These are phyloP conservation scores for Rhododendron williamsianum DNA, from an alignment of 148 eudicot genomes.

Conservation along the genomic window DNA sequence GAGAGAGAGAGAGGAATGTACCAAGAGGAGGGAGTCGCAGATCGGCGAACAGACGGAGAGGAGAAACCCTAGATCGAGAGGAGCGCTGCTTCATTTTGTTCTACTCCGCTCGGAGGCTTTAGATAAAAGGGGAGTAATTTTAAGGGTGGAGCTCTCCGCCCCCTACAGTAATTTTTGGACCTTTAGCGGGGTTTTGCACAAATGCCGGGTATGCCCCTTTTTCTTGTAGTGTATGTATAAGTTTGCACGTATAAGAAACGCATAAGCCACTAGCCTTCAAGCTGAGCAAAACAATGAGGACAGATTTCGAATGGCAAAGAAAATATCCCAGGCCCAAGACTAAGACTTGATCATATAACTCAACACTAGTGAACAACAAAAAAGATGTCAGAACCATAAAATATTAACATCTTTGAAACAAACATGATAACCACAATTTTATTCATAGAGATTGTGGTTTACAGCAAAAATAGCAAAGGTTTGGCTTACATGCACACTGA, in stretches of 20 bases:
- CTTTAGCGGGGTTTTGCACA: too few species aligned
- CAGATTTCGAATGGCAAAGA: neutral
- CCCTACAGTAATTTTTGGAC: too few species aligned
- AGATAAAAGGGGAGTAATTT: too few species aligned
- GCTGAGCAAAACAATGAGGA: neutral
- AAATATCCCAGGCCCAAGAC: neutral
- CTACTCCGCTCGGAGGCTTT: too few species aligned
- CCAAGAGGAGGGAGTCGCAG: too few species aligned
- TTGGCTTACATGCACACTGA: neutral
- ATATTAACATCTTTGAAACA: neutral
- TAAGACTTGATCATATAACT: neutral
- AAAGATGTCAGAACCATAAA: neutral
- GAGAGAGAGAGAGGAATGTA: slow-evolving; percentile 1
- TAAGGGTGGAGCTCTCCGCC: too few species aligned
- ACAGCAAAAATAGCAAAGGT: neutral
- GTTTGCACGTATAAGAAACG: too few species aligned
- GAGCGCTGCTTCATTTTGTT: too few species aligned
- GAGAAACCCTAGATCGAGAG: too few species aligned
- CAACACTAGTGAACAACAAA: neutral
- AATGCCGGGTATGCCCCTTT: too few species aligned
- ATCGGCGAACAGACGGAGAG: too few species aligned
- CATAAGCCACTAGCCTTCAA: neutral
- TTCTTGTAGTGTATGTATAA: too few species aligned
- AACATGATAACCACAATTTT: neutral
- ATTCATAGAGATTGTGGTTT: neutral